phyloP scores from a whole-genome alignment of 2,329 filamentous ascomycete genomes.

The Ceratocystis ficicola region DNA sequence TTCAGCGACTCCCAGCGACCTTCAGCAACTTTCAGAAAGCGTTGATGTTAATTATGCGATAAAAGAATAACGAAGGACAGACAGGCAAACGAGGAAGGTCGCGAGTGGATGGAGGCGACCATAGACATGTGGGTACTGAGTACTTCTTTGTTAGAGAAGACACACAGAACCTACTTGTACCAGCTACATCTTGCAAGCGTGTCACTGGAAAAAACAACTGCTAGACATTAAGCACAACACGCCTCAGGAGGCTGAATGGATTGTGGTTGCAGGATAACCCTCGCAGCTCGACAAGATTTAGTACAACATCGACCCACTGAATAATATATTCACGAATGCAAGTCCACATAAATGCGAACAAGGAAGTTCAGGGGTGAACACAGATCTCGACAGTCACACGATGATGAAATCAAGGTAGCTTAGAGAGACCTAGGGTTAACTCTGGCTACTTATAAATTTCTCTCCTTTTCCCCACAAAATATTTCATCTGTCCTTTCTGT shows the following conservation, averaged over 20 bases:
- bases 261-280: background rate
- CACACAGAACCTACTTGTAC: no score
- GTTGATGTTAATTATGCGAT: background rate
- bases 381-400: background rate
- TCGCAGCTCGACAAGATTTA: background rate
- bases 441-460: background rate
- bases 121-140: no score
- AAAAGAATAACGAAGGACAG: background rate
- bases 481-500: background rate
- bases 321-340: background rate
- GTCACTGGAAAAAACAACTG: background rate
- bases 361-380: conserved; percentile 2
- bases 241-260: background rate
- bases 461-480: background rate
- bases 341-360: background rate
- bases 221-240: background rate
- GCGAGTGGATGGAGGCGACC: no score
- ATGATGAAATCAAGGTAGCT: background rate
- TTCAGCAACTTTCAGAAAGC: no score
- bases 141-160: no score
- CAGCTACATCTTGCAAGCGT: no score
- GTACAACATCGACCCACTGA: background rate
- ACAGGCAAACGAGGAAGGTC: background rate
- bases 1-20: background rate
- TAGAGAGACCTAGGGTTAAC: background rate